These are phyloP conservation scores for Penicillium sp. DNA, from an alignment of 2,329 filamentous ascomycete species.

Conservation along the genomic window DNA sequence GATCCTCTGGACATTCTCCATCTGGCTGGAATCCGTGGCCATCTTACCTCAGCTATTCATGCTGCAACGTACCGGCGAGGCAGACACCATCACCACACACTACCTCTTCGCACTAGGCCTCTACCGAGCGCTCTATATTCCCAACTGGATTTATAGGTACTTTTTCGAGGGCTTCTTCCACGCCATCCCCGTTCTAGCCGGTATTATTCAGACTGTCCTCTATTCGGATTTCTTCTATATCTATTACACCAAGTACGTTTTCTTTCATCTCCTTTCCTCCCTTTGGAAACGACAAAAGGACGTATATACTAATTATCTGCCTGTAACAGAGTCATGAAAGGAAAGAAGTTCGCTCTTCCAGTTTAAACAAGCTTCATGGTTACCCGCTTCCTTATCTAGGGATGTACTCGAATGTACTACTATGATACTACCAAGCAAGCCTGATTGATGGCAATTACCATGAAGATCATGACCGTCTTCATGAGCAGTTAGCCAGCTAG, in stretches of 20 bases:
- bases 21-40: constrained; percentile 95
- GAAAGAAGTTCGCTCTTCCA: constrained; percentile 81
- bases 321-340: constrained; percentile 63
- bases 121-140: constrained; percentile 93
- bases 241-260: constrained; percentile 84
- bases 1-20: constrained; percentile 95
- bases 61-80: constrained; percentile 94
- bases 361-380: constrained; percentile 52
- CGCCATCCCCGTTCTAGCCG: constrained; percentile 82
- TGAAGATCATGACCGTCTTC: neutral
- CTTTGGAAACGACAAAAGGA: neutral
- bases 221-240: constrained; percentile 99
- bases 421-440: neutral
- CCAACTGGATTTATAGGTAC: constrained; percentile 96
- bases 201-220: constrained; percentile 85
- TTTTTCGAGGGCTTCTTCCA: constrained; percentile 76
- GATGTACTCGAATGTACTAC: neutral
- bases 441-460: neutral
- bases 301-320: neutral
- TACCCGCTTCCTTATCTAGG: neutral
- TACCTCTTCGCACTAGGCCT: constrained; percentile 90
- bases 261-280: neutral
- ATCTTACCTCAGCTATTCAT: constrained; percentile 98
- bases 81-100: constrained; percentile 98
- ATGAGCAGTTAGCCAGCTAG: neutral